phyloP scores from a whole-genome alignment of 169 alveolate genomes.

The Cryptosporidium bovis region DNA sequence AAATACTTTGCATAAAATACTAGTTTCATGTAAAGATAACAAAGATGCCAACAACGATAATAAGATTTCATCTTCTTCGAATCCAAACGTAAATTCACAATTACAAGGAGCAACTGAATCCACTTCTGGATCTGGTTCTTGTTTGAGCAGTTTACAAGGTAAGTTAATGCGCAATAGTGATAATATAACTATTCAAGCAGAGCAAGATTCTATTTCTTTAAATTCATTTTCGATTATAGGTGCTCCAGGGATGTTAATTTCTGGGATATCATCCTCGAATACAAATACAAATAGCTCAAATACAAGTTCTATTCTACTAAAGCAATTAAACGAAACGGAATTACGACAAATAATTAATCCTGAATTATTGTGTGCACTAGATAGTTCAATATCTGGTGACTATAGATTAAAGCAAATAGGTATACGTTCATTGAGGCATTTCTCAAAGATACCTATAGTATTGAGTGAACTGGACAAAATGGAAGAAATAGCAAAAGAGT shows the following conservation, averaged over 20 bases:
- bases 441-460: constrained; percentile 59
- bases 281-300: neutral
- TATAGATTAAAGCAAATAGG: constrained; percentile 83
- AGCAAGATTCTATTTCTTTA: neutral
- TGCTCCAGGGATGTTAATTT: neutral
- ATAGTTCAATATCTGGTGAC: constrained; percentile 83
- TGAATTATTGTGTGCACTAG: constrained; percentile 84
- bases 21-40: constrained; percentile 59
- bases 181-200: neutral
- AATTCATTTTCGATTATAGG: neutral
- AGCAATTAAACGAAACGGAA: constrained; percentile 79
- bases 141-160: neutral
- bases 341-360: constrained; percentile 85
- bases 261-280: neutral
- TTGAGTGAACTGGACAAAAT: constrained; percentile 66
- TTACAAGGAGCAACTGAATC: neutral
- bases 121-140: neutral
- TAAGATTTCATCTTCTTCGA: neutral
- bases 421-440: constrained; percentile 72
- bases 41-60: constrained; percentile 7
- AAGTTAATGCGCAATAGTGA: neutral
- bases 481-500: constrained; percentile 62
- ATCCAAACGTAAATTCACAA: neutral
- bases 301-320: neutral
- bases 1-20: constrained; percentile 48